Conservation (phyloP, 2,329 filamentous ascomycete genomes). For the Penicillium decumbens region DNA sequence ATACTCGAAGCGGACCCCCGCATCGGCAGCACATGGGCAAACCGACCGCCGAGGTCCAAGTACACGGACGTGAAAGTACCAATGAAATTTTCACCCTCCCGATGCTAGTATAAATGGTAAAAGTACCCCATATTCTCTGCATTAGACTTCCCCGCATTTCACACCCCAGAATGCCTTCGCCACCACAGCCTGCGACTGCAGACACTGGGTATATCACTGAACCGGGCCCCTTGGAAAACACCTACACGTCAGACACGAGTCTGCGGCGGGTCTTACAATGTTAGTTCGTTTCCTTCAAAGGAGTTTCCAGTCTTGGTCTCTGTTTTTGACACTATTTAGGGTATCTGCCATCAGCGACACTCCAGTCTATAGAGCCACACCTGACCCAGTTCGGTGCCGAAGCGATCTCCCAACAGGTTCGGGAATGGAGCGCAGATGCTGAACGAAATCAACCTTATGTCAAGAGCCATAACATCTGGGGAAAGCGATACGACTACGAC, state of each 20-base stretch:
- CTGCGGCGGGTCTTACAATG: constrained; percentile 51
- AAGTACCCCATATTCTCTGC: background rate
- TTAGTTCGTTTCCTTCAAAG: constrained; percentile 28
- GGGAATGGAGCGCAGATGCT: constrained; percentile 50
- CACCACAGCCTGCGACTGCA: constrained; percentile 30
- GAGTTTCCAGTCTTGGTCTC: background rate
- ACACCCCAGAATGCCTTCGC: constrained; percentile 9
- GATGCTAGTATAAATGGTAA: background rate
- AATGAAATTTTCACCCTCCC: background rate
- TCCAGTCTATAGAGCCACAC: constrained; percentile 47
- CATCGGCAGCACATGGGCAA: constrained; percentile 12
- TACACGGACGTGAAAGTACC: constrained; percentile 1
- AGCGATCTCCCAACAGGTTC: constrained; percentile 29
- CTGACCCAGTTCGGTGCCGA: constrained; percentile 29
- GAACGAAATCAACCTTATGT: constrained; percentile 62
- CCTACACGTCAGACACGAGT: constrained; percentile 54
- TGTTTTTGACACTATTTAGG: constrained; percentile 11
- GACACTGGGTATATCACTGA: constrained; percentile 54
- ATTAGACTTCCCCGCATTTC: background rate
- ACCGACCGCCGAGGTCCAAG: constrained; percentile 18
- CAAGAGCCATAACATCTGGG: constrained; percentile 58
- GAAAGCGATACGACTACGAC: constrained; percentile 49
- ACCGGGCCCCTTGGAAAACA: constrained; percentile 51
- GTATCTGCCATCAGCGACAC: constrained; percentile 49
- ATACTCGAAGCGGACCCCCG: background rate